Conservation (phyloP, 1,284 basidiomycete genomes). For the Melanopsichium pennsylvanicum region DNA sequence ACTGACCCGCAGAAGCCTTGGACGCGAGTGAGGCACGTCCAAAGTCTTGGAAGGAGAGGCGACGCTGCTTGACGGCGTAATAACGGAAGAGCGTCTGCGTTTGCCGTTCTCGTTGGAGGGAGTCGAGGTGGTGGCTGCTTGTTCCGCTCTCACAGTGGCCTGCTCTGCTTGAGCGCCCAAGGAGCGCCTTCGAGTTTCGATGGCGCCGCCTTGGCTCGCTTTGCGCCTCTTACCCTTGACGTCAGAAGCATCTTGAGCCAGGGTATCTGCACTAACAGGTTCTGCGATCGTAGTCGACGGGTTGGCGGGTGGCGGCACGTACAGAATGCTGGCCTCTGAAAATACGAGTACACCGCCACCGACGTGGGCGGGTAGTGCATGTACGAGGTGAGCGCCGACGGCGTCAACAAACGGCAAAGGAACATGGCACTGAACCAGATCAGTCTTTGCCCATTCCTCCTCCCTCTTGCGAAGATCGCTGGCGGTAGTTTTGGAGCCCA, state of each 20-base stretch:
- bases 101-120: constrained; percentile 53
- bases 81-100: constrained; percentile 41
- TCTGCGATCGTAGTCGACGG: background rate
- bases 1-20: constrained; percentile 32
- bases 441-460: constrained; percentile 38
- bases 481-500: constrained; percentile 28
- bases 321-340: constrained; percentile 52
- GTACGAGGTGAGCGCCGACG: constrained; percentile 50
- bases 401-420: constrained; percentile 58
- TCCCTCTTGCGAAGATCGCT: constrained; percentile 39
- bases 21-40: constrained; percentile 1
- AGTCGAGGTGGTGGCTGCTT: constrained; percentile 1
- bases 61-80: background rate
- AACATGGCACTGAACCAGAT: constrained; percentile 56
- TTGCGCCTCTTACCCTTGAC: constrained; percentile 51
- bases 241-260: constrained; percentile 9
- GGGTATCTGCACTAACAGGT: too few species aligned
- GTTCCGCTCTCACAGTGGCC: background rate
- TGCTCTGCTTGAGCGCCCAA: constrained; percentile 6
- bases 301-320: constrained; percentile 49
- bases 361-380: constrained; percentile 45
- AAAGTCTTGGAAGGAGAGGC: constrained; percentile 12
- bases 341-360: constrained; percentile 62
- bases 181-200: constrained; percentile 16
- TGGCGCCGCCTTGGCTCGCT: constrained; percentile 28